Evolutionary conservation across 345 rosid genomes (phyloP), one percentile per base, ranked within the genome.

Genomic region (Carallia pectinifolia): DNA sequence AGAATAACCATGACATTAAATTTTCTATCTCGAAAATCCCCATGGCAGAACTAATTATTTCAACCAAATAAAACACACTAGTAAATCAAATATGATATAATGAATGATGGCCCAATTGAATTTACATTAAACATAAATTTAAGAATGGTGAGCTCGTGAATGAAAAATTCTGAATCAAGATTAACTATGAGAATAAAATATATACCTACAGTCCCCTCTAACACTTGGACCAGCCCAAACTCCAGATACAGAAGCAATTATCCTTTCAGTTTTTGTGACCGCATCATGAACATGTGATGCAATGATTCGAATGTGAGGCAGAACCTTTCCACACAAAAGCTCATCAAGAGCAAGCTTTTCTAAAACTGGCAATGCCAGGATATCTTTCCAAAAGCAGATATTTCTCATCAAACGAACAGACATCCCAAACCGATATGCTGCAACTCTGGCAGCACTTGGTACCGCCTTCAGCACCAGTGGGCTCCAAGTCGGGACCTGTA

Each of bases 371-470:
- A 88, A 77, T 44, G 94, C 90, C 68, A 90, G 83, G 70, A 92
- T 85, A 73, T 90, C 95, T 78, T 89, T 95, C 99, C 97, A 92
- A 83, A 85, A 71, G 79, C 98, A 89, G 64, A 95, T 89, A 70
- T 90, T 95, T 80, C 82, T 89, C 92, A 95, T 77, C 81, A 95
- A 81, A 66, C 97, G 96, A 69, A 95, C 78, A 59, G 96, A 85
- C 79, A 87, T 68, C 44, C 99, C 99, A 81, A 95, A 95, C 61
- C 89, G 81, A 72, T 90, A 95, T 31, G 98, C 98, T 39, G 90
- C 89, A 85, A 88, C 79, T 73, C 81, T 81, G 62, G 96, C 89
- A 53, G 98, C 91, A 77, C 73, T 85, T 48, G 96, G 97, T 75
- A 95, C 98, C 34, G 94, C 96, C 84, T 89, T 90, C 75, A 90